Conservation (phyloP, 73 alveolate genomes). For the Stentor coeruleus region DNA sequence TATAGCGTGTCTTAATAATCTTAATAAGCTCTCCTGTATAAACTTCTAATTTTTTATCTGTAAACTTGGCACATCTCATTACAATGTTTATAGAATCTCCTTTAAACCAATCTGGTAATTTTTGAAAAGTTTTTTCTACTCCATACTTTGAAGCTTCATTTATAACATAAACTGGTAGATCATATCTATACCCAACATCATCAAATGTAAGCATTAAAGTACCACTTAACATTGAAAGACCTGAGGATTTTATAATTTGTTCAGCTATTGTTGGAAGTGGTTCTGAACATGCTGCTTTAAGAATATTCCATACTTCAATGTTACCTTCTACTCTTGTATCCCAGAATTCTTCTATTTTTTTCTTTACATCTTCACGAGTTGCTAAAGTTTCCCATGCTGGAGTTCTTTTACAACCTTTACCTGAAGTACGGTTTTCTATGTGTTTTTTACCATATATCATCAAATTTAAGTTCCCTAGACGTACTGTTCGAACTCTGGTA, state of each 20-base stretch:
- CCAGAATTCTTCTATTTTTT: slow-evolving; percentile 12
- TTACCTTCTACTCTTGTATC: slow-evolving; percentile 15
- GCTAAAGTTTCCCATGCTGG: slow-evolving; percentile 3
- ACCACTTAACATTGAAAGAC: not conserved
- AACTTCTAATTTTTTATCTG: not conserved
- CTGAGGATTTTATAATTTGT: not conserved
- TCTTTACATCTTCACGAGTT: not conserved
- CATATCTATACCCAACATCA: not conserved
- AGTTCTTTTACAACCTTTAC: slow-evolving; percentile 2
- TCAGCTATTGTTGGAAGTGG: not conserved
- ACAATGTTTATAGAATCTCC: not conserved
- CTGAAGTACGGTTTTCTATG: not conserved
- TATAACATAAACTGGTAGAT: not conserved
- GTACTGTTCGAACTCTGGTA: not conserved
- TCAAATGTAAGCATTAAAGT: not conserved
- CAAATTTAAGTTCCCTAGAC: not conserved
- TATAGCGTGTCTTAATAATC: no score
- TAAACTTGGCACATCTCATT: not conserved
- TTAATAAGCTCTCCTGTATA: not conserved
- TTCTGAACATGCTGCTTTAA: not conserved
- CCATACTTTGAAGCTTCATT: not conserved
- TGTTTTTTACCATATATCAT: not conserved
- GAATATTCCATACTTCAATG: not conserved
- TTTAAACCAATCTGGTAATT: not conserved
- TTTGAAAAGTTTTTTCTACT: not conserved